Percentiles rank a stretch among this genome's conserved stretches.
Evolutionary conservation across 164 flowering plant species (phyloP).

Genomic region (Protea cynaroides): DNA sequence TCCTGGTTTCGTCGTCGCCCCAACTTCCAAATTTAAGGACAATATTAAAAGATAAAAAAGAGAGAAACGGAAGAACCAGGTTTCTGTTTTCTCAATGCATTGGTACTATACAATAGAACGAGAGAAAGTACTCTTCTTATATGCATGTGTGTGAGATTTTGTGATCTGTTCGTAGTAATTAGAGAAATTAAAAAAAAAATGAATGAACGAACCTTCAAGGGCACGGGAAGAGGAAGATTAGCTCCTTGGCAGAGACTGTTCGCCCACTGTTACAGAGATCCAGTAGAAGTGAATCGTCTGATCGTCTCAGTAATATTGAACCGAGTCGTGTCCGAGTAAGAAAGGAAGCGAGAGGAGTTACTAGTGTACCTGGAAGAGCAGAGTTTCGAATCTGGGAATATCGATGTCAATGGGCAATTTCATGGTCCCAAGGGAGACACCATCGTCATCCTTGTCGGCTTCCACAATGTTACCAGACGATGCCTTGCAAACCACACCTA

Average conservation of each 20-base stretch:
- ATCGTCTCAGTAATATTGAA: no score
- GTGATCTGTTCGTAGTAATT: no score
- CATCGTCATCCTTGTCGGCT: constrained; percentile 45
- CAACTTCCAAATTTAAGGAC: no score
- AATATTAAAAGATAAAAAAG: no score
- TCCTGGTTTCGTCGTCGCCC: no score
- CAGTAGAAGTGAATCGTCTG: background rate
- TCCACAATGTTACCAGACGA: constrained; percentile 24
- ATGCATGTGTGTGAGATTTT: no score
- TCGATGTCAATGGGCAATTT: constrained; percentile 59
- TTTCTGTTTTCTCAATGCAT: no score
- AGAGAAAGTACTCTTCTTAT: no score
- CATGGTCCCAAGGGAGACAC: constrained; percentile 79
- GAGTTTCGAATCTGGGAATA: constrained; percentile 48
- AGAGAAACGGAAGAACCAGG: no score
- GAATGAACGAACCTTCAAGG: constrained; percentile 66
- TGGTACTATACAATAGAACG: no score
- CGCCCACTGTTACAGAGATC: constrained; percentile 54
- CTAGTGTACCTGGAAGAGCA: constrained; percentile 63
- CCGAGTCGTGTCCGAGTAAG: background rate
- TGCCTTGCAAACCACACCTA: constrained; percentile 20
- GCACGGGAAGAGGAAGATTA: constrained; percentile 65
- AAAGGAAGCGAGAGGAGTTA: background rate
- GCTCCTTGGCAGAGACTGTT: constrained; percentile 92
- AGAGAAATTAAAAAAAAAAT: no score